Base-by-base conservation (phyloP, 441 rosid species). In the Adansonia grandidieri region DNA sequence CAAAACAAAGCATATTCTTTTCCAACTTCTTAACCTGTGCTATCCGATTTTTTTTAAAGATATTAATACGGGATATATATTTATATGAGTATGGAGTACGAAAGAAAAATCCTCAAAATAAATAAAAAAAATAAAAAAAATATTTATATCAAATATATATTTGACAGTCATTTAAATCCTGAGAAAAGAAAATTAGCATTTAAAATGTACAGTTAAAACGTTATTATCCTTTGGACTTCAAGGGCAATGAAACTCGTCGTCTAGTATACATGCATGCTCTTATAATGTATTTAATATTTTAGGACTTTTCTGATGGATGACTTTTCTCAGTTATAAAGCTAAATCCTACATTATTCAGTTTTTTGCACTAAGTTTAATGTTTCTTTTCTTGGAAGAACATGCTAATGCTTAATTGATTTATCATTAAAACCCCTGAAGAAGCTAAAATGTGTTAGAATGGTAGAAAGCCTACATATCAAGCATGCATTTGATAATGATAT, bases 1-100 rank as follows among this genome's bases (percentile, higher is more conserved):
- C 62, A 19, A 57, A 8, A 58, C 13, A 58, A 58, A 58, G 32
- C 13, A 58, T 58, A 74, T 37, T 73, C 51, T 15, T 53, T 71
- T 9, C 71, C 53, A 67, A 44, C 54, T 67, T 67, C 32, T 67
- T 19, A 17, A 44, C 45, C 14, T 63, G 1, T 37, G 42, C 5
- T 37, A 37, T 4, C 42, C 42, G 42, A 37, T 24, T 24, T 24
- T 24, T 24, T 24, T 1, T 24, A 24, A 24, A 24, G 28, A 24
- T 24, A 24, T 24, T 24, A 0, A 24, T 24, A 24, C 28, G 28
- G 28, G 28, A 24, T 24, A 24, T 24, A 24, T 24, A 1, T 24
- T 24, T 24, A 24, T 24, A 24, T 24, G 28, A 24, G 0, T 24
- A 24, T 24, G 1, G 28, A 24, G 1, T 37, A 37, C 3, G 2